phyloP scores from a whole-genome alignment of 225 moss, liverwort and hornwort genomes.

The Ulota crispa region DNA sequence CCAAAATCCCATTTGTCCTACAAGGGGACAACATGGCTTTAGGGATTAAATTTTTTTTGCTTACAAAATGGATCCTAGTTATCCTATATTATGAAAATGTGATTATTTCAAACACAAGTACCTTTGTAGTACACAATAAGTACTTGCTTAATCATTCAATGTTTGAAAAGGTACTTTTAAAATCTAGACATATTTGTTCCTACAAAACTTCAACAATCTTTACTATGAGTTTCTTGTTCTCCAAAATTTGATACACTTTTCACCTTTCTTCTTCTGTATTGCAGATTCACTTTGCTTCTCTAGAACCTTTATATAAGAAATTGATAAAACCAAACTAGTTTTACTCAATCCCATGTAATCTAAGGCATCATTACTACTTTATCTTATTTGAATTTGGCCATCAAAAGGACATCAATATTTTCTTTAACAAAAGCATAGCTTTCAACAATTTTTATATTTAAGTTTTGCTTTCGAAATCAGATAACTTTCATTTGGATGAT shows the following conservation, averaged over 20 bases:
- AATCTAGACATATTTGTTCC: not conserved
- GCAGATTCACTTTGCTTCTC: rapidly evolving
- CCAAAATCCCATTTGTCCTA: too few relatives aligned
- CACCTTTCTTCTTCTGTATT: too few relatives aligned
- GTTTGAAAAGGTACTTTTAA: not conserved
- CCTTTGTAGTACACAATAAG: too few relatives aligned
- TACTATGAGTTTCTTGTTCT: not conserved
- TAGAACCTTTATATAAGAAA: rapidly evolving
- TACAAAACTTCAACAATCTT: rapidly evolving
- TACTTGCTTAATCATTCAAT: too few relatives aligned
- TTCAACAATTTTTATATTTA: rapidly evolving
- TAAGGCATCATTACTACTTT: too few relatives aligned
- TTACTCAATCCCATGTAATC: not conserved
- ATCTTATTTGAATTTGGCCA: too few relatives aligned
- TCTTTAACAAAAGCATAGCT: not conserved
- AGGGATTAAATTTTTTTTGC: not conserved
- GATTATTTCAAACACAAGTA: too few relatives aligned
- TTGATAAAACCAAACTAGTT: rapidly evolving
- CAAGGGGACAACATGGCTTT: too few relatives aligned
- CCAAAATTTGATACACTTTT: not conserved
- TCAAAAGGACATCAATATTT: too few relatives aligned
- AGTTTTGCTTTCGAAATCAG: not conserved
- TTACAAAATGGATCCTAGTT: not conserved
- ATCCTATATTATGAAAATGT: not conserved
- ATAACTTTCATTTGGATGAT: not conserved